A percentile compares a stretch with the other conserved stretches of the same genome.
These are phyloP conservation scores for Verticillium albo-atrum DNA, from an alignment of 2,329 filamentous ascomycete species.

Conservation along the genomic window DNA sequence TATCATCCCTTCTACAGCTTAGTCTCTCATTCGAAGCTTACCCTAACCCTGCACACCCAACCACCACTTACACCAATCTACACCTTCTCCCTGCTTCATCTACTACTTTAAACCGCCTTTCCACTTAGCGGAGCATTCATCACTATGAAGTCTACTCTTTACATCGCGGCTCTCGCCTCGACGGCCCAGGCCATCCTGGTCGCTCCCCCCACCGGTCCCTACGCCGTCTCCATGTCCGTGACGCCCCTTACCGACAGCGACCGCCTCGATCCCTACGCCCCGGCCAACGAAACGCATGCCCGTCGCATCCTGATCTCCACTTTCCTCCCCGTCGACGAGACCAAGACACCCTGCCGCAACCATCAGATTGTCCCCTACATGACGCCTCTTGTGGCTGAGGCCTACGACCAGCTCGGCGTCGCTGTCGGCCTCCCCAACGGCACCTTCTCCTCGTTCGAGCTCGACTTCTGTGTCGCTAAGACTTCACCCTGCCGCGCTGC, in stretches of 20 bases:
- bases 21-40: background rate
- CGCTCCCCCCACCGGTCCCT: slow-evolving; percentile 23
- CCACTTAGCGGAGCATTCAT: too few relatives aligned
- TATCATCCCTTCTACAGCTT: too few relatives aligned
- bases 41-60: too few relatives aligned
- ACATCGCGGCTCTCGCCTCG: slow-evolving; percentile 9
- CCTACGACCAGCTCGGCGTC: slow-evolving; percentile 20
- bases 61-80: background rate
- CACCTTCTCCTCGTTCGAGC: slow-evolving; percentile 20
- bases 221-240: slow-evolving; percentile 19
- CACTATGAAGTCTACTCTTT: slow-evolving; percentile 15
- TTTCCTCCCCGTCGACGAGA: slow-evolving; percentile 22
- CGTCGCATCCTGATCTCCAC: slow-evolving; percentile 22
- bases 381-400: slow-evolving; percentile 23
- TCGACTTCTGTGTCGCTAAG: slow-evolving; percentile 18
- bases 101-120: background rate
- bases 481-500: background rate
- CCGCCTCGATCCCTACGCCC: slow-evolving; percentile 25
- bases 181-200: slow-evolving; percentile 18
- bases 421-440: slow-evolving; percentile 23
- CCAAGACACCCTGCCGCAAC: slow-evolving; percentile 13
- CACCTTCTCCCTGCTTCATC: background rate
- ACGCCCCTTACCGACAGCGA: slow-evolving; percentile 21
- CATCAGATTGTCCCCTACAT: slow-evolving; percentile 22
- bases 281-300: slow-evolving; percentile 12